Conservation (phyloP, 768 basidiomycete species). For the Mrakia gelida region DNA sequence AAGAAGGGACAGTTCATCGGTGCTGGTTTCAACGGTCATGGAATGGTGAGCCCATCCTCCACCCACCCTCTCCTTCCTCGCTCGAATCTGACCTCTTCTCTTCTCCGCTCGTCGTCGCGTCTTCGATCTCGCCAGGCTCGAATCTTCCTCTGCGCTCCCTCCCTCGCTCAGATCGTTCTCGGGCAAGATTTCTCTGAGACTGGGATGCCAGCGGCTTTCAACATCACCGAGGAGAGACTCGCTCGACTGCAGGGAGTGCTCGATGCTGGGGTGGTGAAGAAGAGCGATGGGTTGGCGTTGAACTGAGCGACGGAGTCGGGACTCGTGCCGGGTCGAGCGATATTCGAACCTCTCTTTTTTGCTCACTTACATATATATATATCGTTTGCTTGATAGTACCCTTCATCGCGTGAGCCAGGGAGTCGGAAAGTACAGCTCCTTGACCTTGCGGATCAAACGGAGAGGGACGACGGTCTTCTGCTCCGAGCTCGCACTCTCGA, state of each 20-base stretch:
- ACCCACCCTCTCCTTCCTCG: too few relatives aligned
- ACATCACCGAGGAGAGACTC: conserved; percentile 15
- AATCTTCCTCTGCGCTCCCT: conserved; percentile 22
- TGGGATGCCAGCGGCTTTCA: conserved; percentile 17
- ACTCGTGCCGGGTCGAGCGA: neutral
- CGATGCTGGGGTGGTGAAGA: conserved; percentile 1
- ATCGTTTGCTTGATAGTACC: neutral
- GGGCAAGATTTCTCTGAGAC: conserved; percentile 8
- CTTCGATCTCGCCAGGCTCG: neutral
- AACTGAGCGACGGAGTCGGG: neutral
- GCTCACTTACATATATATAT: neutral
- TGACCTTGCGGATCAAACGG: too few relatives aligned
- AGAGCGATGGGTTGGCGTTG: neutral
- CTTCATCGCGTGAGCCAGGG: too few relatives aligned
- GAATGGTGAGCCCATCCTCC: neutral
- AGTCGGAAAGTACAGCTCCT: too few relatives aligned
- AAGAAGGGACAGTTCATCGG: conserved; percentile 19
- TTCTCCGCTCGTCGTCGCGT: too few relatives aligned
- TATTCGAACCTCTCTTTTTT: neutral
- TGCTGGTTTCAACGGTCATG: conserved; percentile 25
- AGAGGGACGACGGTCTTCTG: too few relatives aligned
- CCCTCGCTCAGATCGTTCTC: neutral
- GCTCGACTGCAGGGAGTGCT: neutral
- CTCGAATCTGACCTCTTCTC: too few relatives aligned
- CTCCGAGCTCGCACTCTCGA: too few relatives aligned